These are phyloP conservation scores for Fusarium secorum DNA, from an alignment of 2,329 filamentous ascomycete species.

Conservation along the genomic window DNA sequence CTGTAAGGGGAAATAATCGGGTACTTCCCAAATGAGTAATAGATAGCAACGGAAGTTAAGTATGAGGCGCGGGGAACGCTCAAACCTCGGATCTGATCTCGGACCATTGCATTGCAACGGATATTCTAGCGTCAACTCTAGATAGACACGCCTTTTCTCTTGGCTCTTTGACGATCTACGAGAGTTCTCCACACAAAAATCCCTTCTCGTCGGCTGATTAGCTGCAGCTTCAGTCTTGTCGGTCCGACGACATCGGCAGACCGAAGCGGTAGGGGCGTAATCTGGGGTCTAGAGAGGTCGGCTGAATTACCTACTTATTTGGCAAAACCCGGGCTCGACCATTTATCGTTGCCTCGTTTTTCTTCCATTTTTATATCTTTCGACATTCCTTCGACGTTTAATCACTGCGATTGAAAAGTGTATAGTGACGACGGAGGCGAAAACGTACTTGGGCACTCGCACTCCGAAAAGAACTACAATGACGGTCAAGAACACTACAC, in stretches of 20 bases:
- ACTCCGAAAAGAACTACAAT: neutral
- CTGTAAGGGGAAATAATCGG: neutral
- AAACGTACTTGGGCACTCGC: neutral
- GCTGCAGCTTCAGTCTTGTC: neutral
- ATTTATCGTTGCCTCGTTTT: neutral
- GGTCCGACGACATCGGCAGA: conserved; percentile 23
- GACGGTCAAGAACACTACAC: conserved; percentile 8
- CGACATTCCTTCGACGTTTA: neutral
- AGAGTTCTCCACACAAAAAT: conserved; percentile 3
- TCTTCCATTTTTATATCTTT: neutral
- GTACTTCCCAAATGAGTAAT: neutral
- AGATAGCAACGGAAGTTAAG: neutral
- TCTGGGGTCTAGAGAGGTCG: conserved; percentile 13
- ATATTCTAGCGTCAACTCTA: conserved; percentile 1
- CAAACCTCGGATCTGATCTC: neutral
- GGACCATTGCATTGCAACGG: neutral
- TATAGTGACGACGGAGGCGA: neutral
- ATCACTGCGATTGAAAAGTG: neutral
- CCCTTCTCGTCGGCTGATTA: conserved; percentile 13
- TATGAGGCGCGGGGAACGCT: neutral
- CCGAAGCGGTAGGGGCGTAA: conserved; percentile 3
- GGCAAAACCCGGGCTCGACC: conserved; percentile 19
- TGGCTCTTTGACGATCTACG: neutral
- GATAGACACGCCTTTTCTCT: neutral
- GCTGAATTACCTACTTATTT: conserved; percentile 34